Evolutionary conservation across 768 basidiomycete species (phyloP).

Genomic region (Termitomyces sp.): DNA sequence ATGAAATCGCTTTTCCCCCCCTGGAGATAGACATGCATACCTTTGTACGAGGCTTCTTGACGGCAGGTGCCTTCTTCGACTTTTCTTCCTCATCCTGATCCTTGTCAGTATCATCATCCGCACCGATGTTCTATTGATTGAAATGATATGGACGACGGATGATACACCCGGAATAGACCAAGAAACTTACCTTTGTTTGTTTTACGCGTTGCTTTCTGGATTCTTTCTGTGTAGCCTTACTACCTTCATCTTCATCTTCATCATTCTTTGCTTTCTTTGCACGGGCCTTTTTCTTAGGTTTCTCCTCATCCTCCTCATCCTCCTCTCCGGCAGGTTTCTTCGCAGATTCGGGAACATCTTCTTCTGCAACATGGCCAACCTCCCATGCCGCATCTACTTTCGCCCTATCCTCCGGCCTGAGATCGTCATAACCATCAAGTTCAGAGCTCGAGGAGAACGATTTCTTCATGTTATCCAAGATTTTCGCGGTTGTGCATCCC

Average conservation of each 20-base stretch:
- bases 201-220: constrained; percentile 17
- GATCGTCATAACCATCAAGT: constrained; percentile 81
- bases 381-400: constrained; percentile 71
- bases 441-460: constrained; percentile 55
- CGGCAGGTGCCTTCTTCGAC: constrained; percentile 43
- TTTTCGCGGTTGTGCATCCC: constrained; percentile 75
- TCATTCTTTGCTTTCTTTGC: constrained; percentile 23
- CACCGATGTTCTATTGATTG: constrained; percentile 16
- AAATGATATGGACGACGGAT: not conserved
- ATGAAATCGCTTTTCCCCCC: not conserved
- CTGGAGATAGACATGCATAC: constrained; percentile 3
- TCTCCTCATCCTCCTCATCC: constrained; percentile 18
- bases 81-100: constrained; percentile 45
- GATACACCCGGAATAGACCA: not conserved
- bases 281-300: constrained; percentile 35
- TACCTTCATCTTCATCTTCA: constrained; percentile 10
- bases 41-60: constrained; percentile 26
- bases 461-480: constrained; percentile 68
- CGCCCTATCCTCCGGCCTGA: constrained; percentile 63
- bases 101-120: constrained; percentile 23
- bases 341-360: constrained; percentile 76
- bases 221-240: constrained; percentile 14
- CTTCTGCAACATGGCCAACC: constrained; percentile 72
- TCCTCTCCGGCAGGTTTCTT: constrained; percentile 37
- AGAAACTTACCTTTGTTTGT: constrained; percentile 10